Evolutionary conservation across 2,329 filamentous ascomycete species (phyloP).

Genomic region (Eutypella sp.): DNA sequence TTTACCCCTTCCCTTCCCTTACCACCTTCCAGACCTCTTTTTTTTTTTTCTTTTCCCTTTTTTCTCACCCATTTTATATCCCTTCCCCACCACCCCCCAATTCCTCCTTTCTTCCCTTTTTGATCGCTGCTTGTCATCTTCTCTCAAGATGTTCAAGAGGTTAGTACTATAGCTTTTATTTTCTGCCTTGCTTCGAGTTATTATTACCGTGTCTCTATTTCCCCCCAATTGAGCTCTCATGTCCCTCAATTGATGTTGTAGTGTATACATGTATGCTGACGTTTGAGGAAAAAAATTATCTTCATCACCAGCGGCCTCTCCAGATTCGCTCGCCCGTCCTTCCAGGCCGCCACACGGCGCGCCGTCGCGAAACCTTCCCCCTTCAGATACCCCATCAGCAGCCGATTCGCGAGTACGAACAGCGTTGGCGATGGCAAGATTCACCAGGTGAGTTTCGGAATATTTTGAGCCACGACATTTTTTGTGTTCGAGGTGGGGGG

Average conservation of each 20-base stretch:
- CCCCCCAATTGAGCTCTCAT: constrained; percentile 47
- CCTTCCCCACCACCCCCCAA: constrained; percentile 60
- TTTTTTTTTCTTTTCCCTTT: constrained; percentile 22
- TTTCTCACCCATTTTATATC: constrained; percentile 35
- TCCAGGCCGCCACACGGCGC: constrained; percentile 53
- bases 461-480: no score
- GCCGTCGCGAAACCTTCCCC: constrained; percentile 38
- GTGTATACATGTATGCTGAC: constrained; percentile 43
- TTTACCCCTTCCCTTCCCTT: no score
- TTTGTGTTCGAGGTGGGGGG: no score
- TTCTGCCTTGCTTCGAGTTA: constrained; percentile 12
- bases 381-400: constrained; percentile 51
- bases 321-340: constrained; percentile 57
- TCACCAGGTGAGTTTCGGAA: constrained; percentile 60
- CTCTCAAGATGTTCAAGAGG: constrained; percentile 80
- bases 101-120: constrained; percentile 43
- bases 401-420: constrained; percentile 55
- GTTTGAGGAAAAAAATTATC: no score
- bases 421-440: constrained; percentile 61
- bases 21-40: no score
- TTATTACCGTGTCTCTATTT: constrained; percentile 11
- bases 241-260: constrained; percentile 35
- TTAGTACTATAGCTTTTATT: constrained; percentile 44
- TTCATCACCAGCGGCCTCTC: constrained; percentile 69
- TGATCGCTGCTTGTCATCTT: constrained; percentile 64